phyloP scores from a whole-genome alignment of 1,284 basidiomycete species.

The Mycosarcoma maydis region DNA sequence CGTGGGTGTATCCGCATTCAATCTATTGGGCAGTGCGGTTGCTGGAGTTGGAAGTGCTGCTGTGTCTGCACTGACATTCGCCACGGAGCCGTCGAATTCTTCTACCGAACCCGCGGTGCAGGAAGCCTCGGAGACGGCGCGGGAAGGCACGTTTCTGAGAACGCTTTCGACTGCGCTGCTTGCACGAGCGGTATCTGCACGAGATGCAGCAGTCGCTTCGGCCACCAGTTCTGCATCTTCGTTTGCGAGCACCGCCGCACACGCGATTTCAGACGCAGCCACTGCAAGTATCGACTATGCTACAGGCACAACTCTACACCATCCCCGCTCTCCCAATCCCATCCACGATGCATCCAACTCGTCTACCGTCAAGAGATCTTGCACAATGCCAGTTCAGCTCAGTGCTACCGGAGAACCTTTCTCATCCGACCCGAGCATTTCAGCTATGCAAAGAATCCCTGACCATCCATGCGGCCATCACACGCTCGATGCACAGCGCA shows the following conservation, averaged over 20 bases:
- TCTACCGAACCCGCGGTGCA: no score
- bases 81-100: no score
- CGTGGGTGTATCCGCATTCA: constrained; percentile 18
- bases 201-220: constrained; percentile 5
- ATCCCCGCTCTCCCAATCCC: no score
- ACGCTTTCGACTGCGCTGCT: constrained; percentile 13
- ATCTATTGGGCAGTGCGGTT: constrained; percentile 21
- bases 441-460: constrained; percentile 45
- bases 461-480: constrained; percentile 23
- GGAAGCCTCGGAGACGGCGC: not conserved
- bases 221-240: constrained; percentile 1
- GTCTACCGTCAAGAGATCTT: not conserved
- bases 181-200: constrained; percentile 5
- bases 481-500: not conserved
- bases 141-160: not conserved
- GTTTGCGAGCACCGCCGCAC: constrained; percentile 1
- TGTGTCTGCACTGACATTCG: constrained; percentile 8
- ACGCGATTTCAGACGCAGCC: no score
- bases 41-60: constrained; percentile 14
- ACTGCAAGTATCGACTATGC: no score
- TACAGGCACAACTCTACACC: not conserved
- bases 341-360: no score
- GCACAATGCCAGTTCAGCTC: constrained; percentile 20
- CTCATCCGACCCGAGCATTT: constrained; percentile 30
- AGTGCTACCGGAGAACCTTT: constrained; percentile 31